Percentiles rank a stretch among this genome's conserved stretches.
Conservation (phyloP, 2,329 filamentous ascomycete genomes). For the Xylariaceae sp. region DNA sequence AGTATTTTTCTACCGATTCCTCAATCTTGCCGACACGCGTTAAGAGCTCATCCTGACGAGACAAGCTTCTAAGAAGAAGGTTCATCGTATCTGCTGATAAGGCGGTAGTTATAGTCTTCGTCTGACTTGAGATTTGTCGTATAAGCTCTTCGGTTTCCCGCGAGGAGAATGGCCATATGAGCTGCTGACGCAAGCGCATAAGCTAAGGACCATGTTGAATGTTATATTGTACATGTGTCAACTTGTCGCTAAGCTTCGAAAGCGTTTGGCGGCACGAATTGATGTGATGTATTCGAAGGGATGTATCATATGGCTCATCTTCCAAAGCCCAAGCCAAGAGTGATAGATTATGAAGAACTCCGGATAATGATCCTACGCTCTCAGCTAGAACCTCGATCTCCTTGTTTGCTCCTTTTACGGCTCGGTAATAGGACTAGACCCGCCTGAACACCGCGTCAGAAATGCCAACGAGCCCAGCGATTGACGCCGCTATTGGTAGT, state of each 20-base stretch:
- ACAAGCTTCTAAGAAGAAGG: slow-evolving; percentile 20
- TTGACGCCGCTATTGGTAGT: slow-evolving; percentile 37
- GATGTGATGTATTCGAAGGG: slow-evolving; percentile 26
- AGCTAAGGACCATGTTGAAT: no score
- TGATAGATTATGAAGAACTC: slow-evolving; percentile 31
- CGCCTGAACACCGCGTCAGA: slow-evolving; percentile 33
- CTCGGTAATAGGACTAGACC: slow-evolving; percentile 33
- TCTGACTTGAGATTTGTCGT: slow-evolving; percentile 30
- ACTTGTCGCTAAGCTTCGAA: no score
- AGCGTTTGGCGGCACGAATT: no score
- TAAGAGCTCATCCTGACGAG: slow-evolving; percentile 7
- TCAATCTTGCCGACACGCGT: slow-evolving; percentile 1
- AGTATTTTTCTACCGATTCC: slow-evolving; percentile 5
- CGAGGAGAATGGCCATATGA: slow-evolving; percentile 35
- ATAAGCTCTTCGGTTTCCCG: slow-evolving; percentile 29
- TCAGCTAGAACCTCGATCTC: slow-evolving; percentile 31
- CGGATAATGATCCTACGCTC: slow-evolving; percentile 28
- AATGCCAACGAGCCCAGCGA: slow-evolving; percentile 40
- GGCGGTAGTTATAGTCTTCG: slow-evolving; percentile 30
- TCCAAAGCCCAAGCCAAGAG: slow-evolving; percentile 28
- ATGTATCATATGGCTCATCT: slow-evolving; percentile 14
- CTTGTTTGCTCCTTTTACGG: slow-evolving; percentile 30
- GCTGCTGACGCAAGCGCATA: no score
- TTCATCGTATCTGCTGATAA: slow-evolving; percentile 29
- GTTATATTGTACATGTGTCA: no score